Evolutionary conservation across 2,329 filamentous ascomycete species (phyloP).

Genomic region (Phoma herbarum): DNA sequence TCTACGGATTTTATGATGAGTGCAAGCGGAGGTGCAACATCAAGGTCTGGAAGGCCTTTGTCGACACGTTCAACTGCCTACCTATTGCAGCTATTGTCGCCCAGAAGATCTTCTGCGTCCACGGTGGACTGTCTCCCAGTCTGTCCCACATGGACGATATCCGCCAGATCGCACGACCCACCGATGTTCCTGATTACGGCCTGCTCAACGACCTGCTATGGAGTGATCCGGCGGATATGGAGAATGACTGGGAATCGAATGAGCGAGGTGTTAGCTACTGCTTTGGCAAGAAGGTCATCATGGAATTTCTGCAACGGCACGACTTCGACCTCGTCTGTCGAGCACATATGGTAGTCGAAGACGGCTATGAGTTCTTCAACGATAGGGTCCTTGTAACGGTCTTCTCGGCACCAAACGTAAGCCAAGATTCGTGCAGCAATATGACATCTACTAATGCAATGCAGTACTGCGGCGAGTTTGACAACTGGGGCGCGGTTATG

Average conservation of each 20-base stretch:
- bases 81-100: slow-evolving; percentile 97
- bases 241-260: slow-evolving; percentile 96
- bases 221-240: slow-evolving; percentile 98
- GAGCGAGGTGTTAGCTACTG: slow-evolving; percentile 97
- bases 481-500: slow-evolving; percentile 99
- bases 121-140: slow-evolving; percentile 91
- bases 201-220: slow-evolving; percentile 93
- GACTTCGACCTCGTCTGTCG: slow-evolving; percentile 98
- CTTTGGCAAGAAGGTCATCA: slow-evolving; percentile 97
- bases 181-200: slow-evolving; percentile 96
- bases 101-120: slow-evolving; percentile 97
- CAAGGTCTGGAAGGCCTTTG: slow-evolving; percentile 98
- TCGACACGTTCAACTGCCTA: slow-evolving; percentile 94
- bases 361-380: slow-evolving; percentile 98
- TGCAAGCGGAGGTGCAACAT: slow-evolving; percentile 96
- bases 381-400: slow-evolving; percentile 95
- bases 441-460: slow-evolving; percentile 27
- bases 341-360: slow-evolving; percentile 99
- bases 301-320: slow-evolving; percentile 91
- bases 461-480: slow-evolving; percentile 97
- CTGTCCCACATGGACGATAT: slow-evolving; percentile 98
- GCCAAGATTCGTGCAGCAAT: slow-evolving; percentile 50
- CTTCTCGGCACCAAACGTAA: slow-evolving; percentile 95
- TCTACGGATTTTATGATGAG: slow-evolving; percentile 98
- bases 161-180: slow-evolving; percentile 91